phyloP scores from a whole-genome alignment of 164 flowering plant species.

The Cinnamomum micranthum region DNA sequence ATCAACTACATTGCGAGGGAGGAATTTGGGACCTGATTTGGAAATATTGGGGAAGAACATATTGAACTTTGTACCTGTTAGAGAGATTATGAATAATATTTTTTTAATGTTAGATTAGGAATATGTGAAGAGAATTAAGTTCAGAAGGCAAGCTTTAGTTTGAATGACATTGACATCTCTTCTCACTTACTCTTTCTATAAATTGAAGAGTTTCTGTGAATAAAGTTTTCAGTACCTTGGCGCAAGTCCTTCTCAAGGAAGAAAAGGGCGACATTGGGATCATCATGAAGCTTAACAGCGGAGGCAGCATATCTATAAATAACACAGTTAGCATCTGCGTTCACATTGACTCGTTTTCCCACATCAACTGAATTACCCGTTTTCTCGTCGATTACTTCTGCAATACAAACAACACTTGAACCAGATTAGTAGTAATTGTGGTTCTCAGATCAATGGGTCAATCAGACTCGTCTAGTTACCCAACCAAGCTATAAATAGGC shows the following conservation, averaged over 20 bases:
- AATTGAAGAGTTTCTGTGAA: no score
- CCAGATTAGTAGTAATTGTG: background rate
- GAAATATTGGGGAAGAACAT: constrained; percentile 25
- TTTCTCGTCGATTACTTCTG: constrained; percentile 20
- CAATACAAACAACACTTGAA: constrained; percentile 9
- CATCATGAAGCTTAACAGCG: constrained; percentile 23
- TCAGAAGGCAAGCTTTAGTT: no score
- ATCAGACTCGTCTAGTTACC: no score
- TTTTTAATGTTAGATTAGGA: no score
- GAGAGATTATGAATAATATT: no score
- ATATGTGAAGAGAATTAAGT: no score
- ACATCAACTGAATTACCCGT: constrained; percentile 4
- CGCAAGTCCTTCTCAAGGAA: constrained; percentile 32
- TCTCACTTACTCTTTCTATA: no score
- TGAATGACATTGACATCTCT: no score
- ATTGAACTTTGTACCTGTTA: constrained; percentile 14
- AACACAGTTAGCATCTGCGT: no score
- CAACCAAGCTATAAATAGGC: no score
- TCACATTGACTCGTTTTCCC: constrained; percentile 14
- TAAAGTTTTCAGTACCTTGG: no score
- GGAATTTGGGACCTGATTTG: constrained; percentile 19
- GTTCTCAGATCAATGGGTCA: background rate
- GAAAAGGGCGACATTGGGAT: constrained; percentile 26
- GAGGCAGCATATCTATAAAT: no score
- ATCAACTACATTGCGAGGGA: constrained; percentile 36